A percentile compares a stretch with the other conserved stretches of the same genome.
Evolutionary conservation across 148 eudicot genomes (phyloP).

Genomic region (Selenicereus undatus): DNA sequence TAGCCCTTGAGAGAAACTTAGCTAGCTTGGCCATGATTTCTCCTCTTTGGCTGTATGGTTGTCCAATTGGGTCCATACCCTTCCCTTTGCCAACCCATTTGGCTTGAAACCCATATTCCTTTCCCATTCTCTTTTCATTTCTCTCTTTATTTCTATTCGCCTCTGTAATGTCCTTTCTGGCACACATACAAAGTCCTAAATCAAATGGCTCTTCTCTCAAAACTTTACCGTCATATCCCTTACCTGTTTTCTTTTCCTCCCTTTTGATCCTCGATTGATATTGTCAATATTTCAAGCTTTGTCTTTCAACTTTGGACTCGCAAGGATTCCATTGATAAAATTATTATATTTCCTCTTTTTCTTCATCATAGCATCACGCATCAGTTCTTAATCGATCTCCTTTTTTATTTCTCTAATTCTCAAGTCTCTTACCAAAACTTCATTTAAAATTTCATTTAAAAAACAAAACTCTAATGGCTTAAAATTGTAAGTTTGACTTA

Average conservation of each 20-base stretch:
- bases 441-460: conserved; percentile 82
- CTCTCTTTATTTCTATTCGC: conserved; percentile 4
- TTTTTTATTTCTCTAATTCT: neutral
- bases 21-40: conserved; percentile 12
- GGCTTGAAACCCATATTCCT: conserved; percentile 34
- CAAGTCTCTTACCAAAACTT: conserved; percentile 50
- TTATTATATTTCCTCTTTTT: conserved; percentile 6
- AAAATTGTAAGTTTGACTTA: too few species aligned
- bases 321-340: conserved; percentile 25
- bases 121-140: conserved; percentile 17
- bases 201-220: conserved; percentile 13
- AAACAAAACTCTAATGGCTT: too few species aligned
- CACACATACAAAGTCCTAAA: conserved; percentile 10
- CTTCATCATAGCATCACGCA: conserved; percentile 25
- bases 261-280: conserved; percentile 4
- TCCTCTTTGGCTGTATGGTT: neutral
- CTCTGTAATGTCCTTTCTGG: conserved; percentile 31
- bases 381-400: conserved; percentile 16
- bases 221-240: conserved; percentile 7
- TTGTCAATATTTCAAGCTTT: conserved; percentile 13
- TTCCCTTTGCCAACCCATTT: conserved; percentile 21
- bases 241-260: neutral
- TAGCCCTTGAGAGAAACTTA: neutral
- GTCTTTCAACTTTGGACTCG: conserved; percentile 22
- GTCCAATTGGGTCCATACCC: conserved; percentile 26